Base-by-base conservation (phyloP, 169 alveolate genomes). In the Eimeria falciformis region DNA sequence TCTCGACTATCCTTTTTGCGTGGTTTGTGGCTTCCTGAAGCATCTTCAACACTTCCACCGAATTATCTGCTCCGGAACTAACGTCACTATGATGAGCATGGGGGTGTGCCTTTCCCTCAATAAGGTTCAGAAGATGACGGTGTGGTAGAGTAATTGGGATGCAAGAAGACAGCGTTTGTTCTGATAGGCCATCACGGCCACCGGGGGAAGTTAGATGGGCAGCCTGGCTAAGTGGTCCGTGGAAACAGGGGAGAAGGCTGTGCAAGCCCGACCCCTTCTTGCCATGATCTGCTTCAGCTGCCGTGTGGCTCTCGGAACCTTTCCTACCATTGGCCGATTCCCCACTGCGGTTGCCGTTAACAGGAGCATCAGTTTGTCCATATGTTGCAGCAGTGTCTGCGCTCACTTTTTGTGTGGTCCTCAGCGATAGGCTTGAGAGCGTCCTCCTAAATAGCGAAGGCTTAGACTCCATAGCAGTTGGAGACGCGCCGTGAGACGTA, bases 371-470 rank as follows among this genome's bases (percentile, higher is more conserved):
- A 33, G 40, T 33, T 33, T 2, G 40, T 2, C 40, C 40, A 33
- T 0, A 33, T 33, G 40, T 33, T 1, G 40, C 40, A 33, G 40
- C 4, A 33, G 65, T 53, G 65, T 81, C 90, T 0, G 77, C n/a
- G 23, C 56, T 11, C 90, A 81, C 53, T 65, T 56, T 81, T 18
- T 75, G 78, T 17, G 53, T n/a, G 55, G 56, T 43, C n/a, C 45
- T 81, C 14, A 40, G 47, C 25, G 90, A 81, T 53, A 81, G 40
- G 40, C 56, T 81, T 55, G 90, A 81, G 1, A 81, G 37, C 0
- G 90, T 81, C n/a, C 90, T 58, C 75, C 77, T 14, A 23, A 81
- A 55, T 18, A 81, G 40, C 25, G 90, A 81, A 18, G 90, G 90
- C 90, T 65, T 58, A 23, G 90, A 17, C 55, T 81, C 90, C 90